phyloP scores from a whole-genome alignment of 2,329 filamentous ascomycete species.

The Colletotrichum sp. region DNA sequence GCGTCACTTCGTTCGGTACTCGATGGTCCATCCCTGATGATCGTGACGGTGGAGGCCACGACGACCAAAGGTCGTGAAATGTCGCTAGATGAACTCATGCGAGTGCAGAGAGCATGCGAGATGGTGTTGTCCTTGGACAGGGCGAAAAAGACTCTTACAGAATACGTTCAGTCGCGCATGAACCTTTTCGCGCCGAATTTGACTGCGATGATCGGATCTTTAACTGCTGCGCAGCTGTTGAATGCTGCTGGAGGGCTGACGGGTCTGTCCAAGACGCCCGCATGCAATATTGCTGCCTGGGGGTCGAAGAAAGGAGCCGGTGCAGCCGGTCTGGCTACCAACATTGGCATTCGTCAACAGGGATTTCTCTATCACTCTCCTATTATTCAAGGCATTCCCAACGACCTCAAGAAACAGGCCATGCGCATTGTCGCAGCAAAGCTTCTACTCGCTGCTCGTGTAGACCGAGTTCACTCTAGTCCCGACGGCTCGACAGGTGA shows the following conservation, averaged over 20 bases:
- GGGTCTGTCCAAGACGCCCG: constrained; percentile 87
- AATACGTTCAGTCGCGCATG: constrained; percentile 97
- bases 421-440: constrained; percentile 96
- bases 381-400: constrained; percentile 81
- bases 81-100: constrained; percentile 73
- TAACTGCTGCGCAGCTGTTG: constrained; percentile 95
- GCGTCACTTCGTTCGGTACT: constrained; percentile 79
- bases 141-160: constrained; percentile 84
- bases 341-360: constrained; percentile 88
- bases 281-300: constrained; percentile 90
- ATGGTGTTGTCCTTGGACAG: constrained; percentile 88
- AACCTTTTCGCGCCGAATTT: constrained; percentile 94
- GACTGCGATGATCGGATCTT: constrained; percentile 86
- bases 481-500: constrained; percentile 84
- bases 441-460: constrained; percentile 88
- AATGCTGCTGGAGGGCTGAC: constrained; percentile 90
- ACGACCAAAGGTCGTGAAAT: constrained; percentile 84
- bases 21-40: constrained; percentile 91
- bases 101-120: constrained; percentile 79
- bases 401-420: constrained; percentile 88
- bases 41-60: constrained; percentile 92
- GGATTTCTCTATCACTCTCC: constrained; percentile 93
- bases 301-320: constrained; percentile 87
- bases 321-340: constrained; percentile 82
- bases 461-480: constrained; percentile 83